Evolutionary conservation across 768 basidiomycete genomes (phyloP).

Genomic region (Serendipita indica): DNA sequence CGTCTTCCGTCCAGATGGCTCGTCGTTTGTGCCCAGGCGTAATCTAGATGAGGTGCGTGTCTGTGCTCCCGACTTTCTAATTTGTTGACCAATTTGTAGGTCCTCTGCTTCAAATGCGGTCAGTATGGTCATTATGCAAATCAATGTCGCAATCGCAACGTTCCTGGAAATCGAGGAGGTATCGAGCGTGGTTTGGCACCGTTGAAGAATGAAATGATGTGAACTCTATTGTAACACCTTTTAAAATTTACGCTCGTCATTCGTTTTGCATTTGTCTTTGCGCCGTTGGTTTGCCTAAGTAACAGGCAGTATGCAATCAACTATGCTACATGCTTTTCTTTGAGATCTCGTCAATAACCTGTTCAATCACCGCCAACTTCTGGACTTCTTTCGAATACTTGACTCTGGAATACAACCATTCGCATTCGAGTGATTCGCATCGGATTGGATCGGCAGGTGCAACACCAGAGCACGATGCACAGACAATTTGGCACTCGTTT

Average conservation of each 20-base stretch:
- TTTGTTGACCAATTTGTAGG: slow-evolving; percentile 7
- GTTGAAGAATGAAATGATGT: not conserved
- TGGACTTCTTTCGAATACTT: slow-evolving; percentile 28
- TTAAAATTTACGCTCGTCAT: slow-evolving; percentile 1
- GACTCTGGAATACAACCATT: slow-evolving; percentile 61
- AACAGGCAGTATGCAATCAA: too few species aligned
- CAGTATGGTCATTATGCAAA: slow-evolving; percentile 94
- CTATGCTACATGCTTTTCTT: too few species aligned
- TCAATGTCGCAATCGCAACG: slow-evolving; percentile 78
- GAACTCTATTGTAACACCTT: not conserved
- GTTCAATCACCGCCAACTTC: too few species aligned
- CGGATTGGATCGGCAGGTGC: slow-evolving; percentile 42
- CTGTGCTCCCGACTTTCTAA: slow-evolving; percentile 47
- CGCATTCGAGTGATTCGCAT: slow-evolving; percentile 80
- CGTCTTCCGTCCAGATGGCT: slow-evolving; percentile 18
- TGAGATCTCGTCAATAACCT: too few species aligned
- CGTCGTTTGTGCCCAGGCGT: slow-evolving; percentile 37
- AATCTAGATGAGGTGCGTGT: slow-evolving; percentile 76
- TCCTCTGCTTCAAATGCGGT: slow-evolving; percentile 44
- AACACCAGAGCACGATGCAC: slow-evolving; percentile 49
- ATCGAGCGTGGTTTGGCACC: slow-evolving; percentile 31
- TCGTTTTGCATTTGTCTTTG: too few species aligned
- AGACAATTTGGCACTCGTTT: slow-evolving; percentile 47
- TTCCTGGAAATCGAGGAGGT: slow-evolving; percentile 83
- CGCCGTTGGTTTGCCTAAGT: too few species aligned